phyloP scores from a whole-genome alignment of 257 asterid species.

The Lavandula angustifolia region DNA sequence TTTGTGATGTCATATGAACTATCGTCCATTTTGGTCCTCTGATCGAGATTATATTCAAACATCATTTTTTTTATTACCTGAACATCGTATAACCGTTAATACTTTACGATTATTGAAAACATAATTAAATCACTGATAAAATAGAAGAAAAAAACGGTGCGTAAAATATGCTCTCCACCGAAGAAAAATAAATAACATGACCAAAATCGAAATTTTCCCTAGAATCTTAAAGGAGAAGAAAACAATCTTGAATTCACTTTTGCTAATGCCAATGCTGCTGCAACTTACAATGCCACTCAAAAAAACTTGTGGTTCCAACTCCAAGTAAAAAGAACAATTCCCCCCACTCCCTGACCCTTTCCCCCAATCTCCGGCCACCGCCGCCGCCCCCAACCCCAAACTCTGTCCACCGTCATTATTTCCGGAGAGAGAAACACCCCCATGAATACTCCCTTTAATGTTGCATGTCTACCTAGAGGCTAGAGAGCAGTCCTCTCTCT shows the following conservation, averaged over 20 bases:
- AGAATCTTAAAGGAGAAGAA: not conserved
- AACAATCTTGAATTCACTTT: not conserved
- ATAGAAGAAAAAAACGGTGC: too few species aligned
- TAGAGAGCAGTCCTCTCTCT: not conserved
- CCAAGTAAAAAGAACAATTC: not conserved
- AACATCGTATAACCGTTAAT: too few species aligned
- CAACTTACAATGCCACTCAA: not conserved
- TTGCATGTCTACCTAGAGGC: not conserved
- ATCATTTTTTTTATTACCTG: too few species aligned
- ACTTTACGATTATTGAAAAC: too few species aligned
- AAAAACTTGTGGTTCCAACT: slow-evolving; percentile 13
- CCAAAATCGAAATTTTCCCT: too few species aligned
- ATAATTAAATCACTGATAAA: too few species aligned
- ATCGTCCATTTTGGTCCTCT: too few species aligned
- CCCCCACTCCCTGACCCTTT: not conserved
- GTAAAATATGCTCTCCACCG: too few species aligned
- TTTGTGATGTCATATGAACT: too few species aligned
- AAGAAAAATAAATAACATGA: too few species aligned
- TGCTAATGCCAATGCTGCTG: slow-evolving; percentile 20
- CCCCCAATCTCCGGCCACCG: slow-evolving; percentile 8
- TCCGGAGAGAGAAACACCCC: not conserved
- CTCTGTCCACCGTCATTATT: not conserved
- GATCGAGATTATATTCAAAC: too few species aligned
- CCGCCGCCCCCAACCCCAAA: not conserved
- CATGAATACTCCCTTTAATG: not conserved